Evolutionary conservation across 495 filamentous ascomycete genomes (phyloP).

Genomic region (Tuber borchii): DNA sequence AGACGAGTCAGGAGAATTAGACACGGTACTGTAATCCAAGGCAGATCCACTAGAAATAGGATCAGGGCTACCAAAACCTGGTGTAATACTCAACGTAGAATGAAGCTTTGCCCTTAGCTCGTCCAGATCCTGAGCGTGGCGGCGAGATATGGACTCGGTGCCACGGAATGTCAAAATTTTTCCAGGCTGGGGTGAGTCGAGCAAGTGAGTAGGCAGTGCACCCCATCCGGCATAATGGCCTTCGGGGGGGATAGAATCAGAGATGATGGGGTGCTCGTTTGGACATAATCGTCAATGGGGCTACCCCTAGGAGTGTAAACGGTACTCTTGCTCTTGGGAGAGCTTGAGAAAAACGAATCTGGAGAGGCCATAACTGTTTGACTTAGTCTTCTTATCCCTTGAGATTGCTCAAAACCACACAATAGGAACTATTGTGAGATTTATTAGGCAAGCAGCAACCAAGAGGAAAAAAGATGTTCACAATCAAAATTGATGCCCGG

Average conservation of each 20-base stretch:
- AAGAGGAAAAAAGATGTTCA: background rate
- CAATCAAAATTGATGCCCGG: background rate
- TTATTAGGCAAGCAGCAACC: background rate
- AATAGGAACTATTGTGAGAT: background rate
- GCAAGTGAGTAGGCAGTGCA: conserved; percentile 27
- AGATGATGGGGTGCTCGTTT: conserved; percentile 19
- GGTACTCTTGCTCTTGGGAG: conserved; percentile 35
- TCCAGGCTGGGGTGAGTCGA: conserved; percentile 27
- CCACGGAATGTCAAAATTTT: conserved; percentile 5
- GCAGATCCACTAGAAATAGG: background rate
- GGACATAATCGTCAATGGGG: conserved; percentile 27
- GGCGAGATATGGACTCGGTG: background rate
- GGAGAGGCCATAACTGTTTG: conserved; percentile 20
- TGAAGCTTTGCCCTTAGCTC: conserved; percentile 6
- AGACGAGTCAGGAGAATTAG: background rate
- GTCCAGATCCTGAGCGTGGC: conserved; percentile 7
- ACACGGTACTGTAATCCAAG: background rate
- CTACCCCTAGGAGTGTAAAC: conserved; percentile 29
- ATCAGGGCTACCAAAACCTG: background rate
- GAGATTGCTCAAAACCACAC: conserved; percentile 2
- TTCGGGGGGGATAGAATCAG: conserved; percentile 22
- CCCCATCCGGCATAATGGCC: conserved; percentile 32
- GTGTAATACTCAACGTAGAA: background rate
- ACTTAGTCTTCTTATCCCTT: conserved; percentile 8
- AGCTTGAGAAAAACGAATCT: conserved; percentile 28